These are phyloP conservation scores for Uromyces viciae-fabae DNA, from an alignment of 1,284 basidiomycete species.

Conservation along the genomic window DNA sequence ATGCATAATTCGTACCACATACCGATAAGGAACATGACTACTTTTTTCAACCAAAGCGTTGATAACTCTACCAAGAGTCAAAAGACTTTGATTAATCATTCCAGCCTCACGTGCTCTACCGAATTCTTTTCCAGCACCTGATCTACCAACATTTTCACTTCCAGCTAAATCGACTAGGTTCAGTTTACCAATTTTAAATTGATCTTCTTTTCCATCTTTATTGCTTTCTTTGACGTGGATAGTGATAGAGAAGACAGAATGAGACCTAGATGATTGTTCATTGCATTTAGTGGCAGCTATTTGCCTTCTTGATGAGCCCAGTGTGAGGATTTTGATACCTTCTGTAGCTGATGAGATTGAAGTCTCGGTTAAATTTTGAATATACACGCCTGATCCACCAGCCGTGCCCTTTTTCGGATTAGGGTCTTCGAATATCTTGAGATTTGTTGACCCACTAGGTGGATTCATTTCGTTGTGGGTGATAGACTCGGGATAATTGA, in stretches of 20 bases:
- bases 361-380: conserved; percentile 90
- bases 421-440: conserved; percentile 80
- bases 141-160: conserved; percentile 93
- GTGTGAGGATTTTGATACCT: conserved; percentile 77
- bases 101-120: conserved; percentile 93
- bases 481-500: conserved; percentile 59
- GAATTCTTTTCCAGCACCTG: conserved; percentile 76
- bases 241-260: conserved; percentile 95
- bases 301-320: conserved; percentile 84
- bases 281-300: conserved; percentile 98
- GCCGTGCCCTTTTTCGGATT: conserved; percentile 45
- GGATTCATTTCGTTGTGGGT: conserved; percentile 68
- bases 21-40: conserved; percentile 84
- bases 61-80: conserved; percentile 94
- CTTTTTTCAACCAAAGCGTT: conserved; percentile 91
- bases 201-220: conserved; percentile 69
- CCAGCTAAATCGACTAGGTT: conserved; percentile 97
- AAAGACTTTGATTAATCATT: conserved; percentile 96
- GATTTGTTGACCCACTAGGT: conserved; percentile 58
- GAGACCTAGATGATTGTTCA: conserved; percentile 71
- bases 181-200: conserved; percentile 87
- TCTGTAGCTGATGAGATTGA: conserved; percentile 77
- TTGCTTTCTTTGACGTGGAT: conserved; percentile 80
- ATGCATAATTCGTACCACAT: no score
- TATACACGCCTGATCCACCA: conserved; percentile 66